Base-by-base conservation (phyloP, 2,329 filamentous ascomycete genomes). In the Aspergillus intermedius region DNA sequence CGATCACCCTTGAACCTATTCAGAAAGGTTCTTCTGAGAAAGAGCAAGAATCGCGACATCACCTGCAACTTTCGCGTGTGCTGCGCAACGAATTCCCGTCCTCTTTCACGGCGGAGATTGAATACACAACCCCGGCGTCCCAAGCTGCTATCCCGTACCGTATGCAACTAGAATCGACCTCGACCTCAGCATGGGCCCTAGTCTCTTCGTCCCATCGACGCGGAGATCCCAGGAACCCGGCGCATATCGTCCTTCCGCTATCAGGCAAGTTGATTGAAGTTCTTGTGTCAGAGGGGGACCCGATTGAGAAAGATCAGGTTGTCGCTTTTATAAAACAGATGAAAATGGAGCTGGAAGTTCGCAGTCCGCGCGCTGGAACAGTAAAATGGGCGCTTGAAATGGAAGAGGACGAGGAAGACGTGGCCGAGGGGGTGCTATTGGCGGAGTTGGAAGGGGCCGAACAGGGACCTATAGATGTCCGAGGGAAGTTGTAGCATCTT, bases 281-380 rank as follows among this genome's bases (percentile, higher is more conserved):
- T 1, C 57, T 79, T 2, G 78, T 84, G 0, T 71, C 77, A 5
- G 71, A 73, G 3, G 78, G 77, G 0, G 76, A 81, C 50, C 54
- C 61, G 5, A 65, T 81, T 0, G 61, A 60, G 17, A 68, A 76
- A 51, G 78, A 79, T 1, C 75, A 83, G 35, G 65, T 77, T 0
- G 67, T 84, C 54, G 77, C 70, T 6, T 79, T 84, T 15, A 75
- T 84, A 17, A 78, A 79, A 62, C 81, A 84, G 63, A 84, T 84
- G 80, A 84, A 84, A 64, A 85, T 84, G 81, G 82, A 85, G 54
- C 63, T 84, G n/a, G 82, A 84, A 56, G 75, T 85, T 2, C 63
- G 82, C 19, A 72, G 71, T 47, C 68, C 71, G 13, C 68, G 69
- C 4, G 66, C 68, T 1, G 80, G 80, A 0, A 61, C 58, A 2